Conservation (phyloP, 805 yeast species). For the Sungouiozyma intestinalis region DNA sequence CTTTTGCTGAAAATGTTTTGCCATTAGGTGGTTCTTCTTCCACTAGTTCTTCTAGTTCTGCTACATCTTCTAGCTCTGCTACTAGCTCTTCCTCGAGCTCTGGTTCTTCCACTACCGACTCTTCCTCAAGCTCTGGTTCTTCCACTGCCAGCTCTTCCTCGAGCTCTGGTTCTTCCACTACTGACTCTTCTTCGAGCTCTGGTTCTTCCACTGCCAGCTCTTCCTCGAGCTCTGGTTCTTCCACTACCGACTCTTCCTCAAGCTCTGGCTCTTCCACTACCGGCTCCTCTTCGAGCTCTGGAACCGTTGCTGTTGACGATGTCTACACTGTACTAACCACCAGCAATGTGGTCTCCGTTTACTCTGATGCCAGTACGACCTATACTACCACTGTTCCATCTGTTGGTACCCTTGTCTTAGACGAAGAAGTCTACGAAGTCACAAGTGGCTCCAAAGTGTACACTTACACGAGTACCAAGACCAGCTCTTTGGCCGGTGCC, state of each 20-base stretch:
- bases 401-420: background rate
- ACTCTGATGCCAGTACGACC: background rate
- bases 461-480: background rate
- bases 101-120: background rate
- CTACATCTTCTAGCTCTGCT: background rate
- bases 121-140: constrained; percentile 1
- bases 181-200: constrained; percentile 1
- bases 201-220: background rate
- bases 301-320: constrained; percentile 39
- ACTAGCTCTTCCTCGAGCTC: constrained; percentile 1
- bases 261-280: constrained; percentile 2
- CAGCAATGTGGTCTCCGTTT: background rate
- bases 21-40: constrained; percentile 4
- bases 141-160: background rate
- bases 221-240: background rate
- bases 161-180: background rate
- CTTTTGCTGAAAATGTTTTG: constrained; percentile 33
- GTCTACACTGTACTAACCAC: background rate
- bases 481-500: background rate
- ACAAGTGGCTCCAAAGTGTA: background rate
- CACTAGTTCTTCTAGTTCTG: background rate
- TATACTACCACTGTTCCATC: background rate
- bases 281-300: constrained; percentile 41
- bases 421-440: background rate
- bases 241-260: background rate